Conservation (phyloP, 148 eudicot species). For the Chenopodium album region DNA sequence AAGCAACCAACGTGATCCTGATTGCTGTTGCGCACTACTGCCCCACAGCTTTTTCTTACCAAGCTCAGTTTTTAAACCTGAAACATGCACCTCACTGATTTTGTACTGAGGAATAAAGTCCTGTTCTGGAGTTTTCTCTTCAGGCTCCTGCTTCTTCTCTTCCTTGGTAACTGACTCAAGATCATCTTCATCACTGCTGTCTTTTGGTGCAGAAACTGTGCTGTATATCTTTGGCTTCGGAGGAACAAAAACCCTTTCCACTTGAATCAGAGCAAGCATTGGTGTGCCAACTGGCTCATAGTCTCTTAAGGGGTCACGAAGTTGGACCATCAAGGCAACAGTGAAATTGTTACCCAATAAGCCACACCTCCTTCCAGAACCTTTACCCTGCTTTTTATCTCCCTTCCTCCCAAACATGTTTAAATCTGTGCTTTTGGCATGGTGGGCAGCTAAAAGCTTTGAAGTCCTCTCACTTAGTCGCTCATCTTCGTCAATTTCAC, state of each 20-base stretch:
- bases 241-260: slow-evolving; percentile 76
- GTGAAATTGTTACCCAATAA: slow-evolving; percentile 54
- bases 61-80: slow-evolving; percentile 67
- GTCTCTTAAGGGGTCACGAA: slow-evolving; percentile 62
- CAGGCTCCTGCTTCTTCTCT: slow-evolving; percentile 29
- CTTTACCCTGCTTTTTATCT: slow-evolving; percentile 32
- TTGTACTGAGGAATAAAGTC: slow-evolving; percentile 70
- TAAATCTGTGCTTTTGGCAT: slow-evolving; percentile 37
- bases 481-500: slow-evolving; percentile 46
- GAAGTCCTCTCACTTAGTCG: slow-evolving; percentile 42
- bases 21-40: slow-evolving; percentile 62
- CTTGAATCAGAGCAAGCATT: slow-evolving; percentile 62
- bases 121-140: slow-evolving; percentile 44
- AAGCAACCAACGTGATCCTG: slow-evolving; percentile 97
- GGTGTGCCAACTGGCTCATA: slow-evolving; percentile 59
- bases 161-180: slow-evolving; percentile 32
- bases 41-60: slow-evolving; percentile 93
- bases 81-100: slow-evolving; percentile 79
- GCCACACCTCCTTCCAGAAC: slow-evolving; percentile 36
- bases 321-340: slow-evolving; percentile 54
- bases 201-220: slow-evolving; percentile 46
- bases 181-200: slow-evolving; percentile 44
- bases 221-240: slow-evolving; percentile 79
- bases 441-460: slow-evolving; percentile 52
- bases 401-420: slow-evolving; percentile 25